phyloP scores from a whole-genome alignment of 768 basidiomycete genomes.

The Suillus brevipes region DNA sequence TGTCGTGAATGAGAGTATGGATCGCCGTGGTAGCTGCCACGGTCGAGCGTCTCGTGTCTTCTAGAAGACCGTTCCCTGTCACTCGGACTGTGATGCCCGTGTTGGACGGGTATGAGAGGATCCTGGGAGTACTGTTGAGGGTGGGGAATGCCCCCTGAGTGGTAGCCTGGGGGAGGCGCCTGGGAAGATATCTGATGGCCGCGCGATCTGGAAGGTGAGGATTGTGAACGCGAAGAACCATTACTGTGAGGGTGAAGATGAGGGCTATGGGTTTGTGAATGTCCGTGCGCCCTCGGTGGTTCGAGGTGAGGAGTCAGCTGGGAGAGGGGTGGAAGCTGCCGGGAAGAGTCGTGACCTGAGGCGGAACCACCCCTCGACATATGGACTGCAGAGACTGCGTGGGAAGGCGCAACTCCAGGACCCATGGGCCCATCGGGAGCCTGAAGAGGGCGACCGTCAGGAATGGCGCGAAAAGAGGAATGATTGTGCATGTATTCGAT shows the following conservation, averaged over 20 bases:
- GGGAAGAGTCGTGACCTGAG: conserved; percentile 42
- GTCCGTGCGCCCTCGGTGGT: conserved; percentile 33
- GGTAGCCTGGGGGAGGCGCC: conserved; percentile 31
- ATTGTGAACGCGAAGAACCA: conserved; percentile 48
- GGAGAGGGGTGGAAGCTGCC: conserved; percentile 50
- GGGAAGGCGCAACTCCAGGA: conserved; percentile 41
- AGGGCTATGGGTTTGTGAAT: conserved; percentile 40
- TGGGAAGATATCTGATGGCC: conserved; percentile 42
- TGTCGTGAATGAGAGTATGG: conserved; percentile 34
- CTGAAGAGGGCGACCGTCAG: conserved; percentile 50
- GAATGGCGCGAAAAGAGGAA: conserved; percentile 46
- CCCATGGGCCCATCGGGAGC: conserved; percentile 50
- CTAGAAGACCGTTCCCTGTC: conserved; percentile 45
- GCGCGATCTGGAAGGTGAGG: conserved; percentile 49
- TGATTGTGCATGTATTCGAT: conserved; percentile 52
- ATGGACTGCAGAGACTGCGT: conserved; percentile 37
- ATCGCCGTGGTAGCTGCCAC: conserved; percentile 35
- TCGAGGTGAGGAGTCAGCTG: conserved; percentile 46
- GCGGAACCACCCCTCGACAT: conserved; percentile 45
- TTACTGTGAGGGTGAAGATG: conserved; percentile 42
- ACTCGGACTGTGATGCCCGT: conserved; percentile 47
- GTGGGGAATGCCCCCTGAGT: conserved; percentile 40
- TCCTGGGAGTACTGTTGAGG: conserved; percentile 51
- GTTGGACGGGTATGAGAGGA: conserved; percentile 42
- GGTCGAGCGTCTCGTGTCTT: conserved; percentile 50